phyloP scores from a whole-genome alignment of 345 rosid species.

The Rubroshorea leprosula region DNA sequence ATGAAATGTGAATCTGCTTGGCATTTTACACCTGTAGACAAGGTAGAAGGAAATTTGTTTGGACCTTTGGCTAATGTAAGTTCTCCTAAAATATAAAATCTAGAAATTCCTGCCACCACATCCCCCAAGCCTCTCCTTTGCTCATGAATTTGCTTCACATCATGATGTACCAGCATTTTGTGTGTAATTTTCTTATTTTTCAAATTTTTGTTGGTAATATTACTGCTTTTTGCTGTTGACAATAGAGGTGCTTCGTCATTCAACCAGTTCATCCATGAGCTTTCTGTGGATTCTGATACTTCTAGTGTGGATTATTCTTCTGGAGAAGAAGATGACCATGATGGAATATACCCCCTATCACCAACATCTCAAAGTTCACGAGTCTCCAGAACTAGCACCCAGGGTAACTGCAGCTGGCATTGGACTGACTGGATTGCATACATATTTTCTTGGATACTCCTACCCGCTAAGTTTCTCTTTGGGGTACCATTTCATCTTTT shows the following conservation, averaged over 20 bases:
- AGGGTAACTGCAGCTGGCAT: constrained; percentile 30
- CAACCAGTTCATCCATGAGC: constrained; percentile 85
- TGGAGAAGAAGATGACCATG: constrained; percentile 68
- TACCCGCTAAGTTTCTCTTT: constrained; percentile 56
- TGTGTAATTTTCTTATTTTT: not conserved
- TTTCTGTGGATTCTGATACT: constrained; percentile 69
- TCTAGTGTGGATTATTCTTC: constrained; percentile 73
- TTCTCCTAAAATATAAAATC: not conserved
- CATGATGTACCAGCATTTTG: too few relatives aligned
- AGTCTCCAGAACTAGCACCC: constrained; percentile 46
- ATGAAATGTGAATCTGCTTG: not conserved
- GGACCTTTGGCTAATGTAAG: not conserved
- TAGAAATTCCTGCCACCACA: not conserved
- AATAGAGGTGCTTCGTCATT: constrained; percentile 91
- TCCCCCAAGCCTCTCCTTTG: not conserved
- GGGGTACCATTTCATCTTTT: constrained; percentile 41
- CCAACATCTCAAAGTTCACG: constrained; percentile 73
- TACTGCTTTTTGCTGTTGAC: constrained; percentile 6
- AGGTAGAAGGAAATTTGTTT: not conserved
- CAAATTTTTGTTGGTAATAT: not conserved
- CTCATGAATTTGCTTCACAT: too few relatives aligned
- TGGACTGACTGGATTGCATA: constrained; percentile 44
- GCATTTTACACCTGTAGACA: not conserved
- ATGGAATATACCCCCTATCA: constrained; percentile 50
- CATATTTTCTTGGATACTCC: constrained; percentile 55